Evolutionary conservation across 2,329 filamentous ascomycete genomes (phyloP).

Genomic region (Hymenoscyphus occultus): DNA sequence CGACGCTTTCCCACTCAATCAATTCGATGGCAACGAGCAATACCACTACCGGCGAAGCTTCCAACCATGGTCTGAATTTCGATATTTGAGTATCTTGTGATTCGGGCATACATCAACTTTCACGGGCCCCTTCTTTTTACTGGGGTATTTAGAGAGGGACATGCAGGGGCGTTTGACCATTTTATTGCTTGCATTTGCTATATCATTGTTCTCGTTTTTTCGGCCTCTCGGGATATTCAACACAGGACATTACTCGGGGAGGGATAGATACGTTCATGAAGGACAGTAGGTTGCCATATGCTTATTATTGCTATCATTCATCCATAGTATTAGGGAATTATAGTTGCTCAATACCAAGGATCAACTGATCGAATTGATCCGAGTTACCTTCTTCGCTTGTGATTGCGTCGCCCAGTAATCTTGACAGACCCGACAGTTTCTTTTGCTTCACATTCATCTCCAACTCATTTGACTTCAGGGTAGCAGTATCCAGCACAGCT

Average conservation of each 20-base stretch:
- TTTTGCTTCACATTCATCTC: conserved; percentile 69
- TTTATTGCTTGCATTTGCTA: conserved; percentile 11
- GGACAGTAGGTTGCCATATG: conserved; percentile 20
- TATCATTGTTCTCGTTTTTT: conserved; percentile 6
- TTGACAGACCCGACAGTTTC: conserved; percentile 45
- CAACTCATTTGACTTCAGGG: conserved; percentile 73
- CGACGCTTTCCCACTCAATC: conserved; percentile 13
- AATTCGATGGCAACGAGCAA: not conserved
- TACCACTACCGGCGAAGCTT: not conserved
- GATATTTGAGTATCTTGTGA: conserved; percentile 16
- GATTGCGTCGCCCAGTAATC: conserved; percentile 30
- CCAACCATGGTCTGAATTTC: conserved; percentile 18
- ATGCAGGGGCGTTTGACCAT: conserved; percentile 6
- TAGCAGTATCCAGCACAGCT: conserved; percentile 73
- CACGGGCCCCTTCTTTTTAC: not conserved
- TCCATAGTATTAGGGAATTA: conserved; percentile 35
- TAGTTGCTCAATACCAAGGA: conserved; percentile 53
- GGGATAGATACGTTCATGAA: not conserved
- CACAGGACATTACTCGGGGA: conserved; percentile 9
- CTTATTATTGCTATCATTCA: conserved; percentile 13
- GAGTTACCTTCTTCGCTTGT: conserved; percentile 11
- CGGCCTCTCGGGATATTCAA: not conserved
- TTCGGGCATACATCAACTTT: not conserved
- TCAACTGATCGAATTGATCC: conserved; percentile 31
- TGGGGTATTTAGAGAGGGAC: not conserved